Conservation (phyloP, 352 stramenopile genomes). For the Phytophthora aleatoria region DNA sequence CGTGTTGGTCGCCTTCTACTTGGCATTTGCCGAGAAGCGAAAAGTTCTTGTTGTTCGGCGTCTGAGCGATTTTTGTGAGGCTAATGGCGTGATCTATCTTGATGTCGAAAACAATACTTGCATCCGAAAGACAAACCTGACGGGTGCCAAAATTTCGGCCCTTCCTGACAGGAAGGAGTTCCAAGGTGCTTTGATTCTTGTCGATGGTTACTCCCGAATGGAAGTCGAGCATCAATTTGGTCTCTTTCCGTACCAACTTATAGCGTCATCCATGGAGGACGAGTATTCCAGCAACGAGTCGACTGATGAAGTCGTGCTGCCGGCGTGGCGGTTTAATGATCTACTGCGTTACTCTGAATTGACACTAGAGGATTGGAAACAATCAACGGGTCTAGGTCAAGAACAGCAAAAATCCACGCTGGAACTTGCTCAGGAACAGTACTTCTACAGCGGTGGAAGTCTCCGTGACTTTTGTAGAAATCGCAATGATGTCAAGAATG, state of each 20-base stretch:
- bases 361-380: slow-evolving; percentile 25
- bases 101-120: slow-evolving; percentile 22
- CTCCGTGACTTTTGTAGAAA: slow-evolving; percentile 28
- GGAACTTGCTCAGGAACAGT: slow-evolving; percentile 24
- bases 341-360: slow-evolving; percentile 24
- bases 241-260: slow-evolving; percentile 22
- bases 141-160: slow-evolving; percentile 15
- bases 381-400: slow-evolving; percentile 15
- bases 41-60: slow-evolving; percentile 32
- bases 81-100: slow-evolving; percentile 26
- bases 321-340: slow-evolving; percentile 27
- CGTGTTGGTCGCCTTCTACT: slow-evolving; percentile 26
- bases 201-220: slow-evolving; percentile 29
- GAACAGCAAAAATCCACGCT: background rate
- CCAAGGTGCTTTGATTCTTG: slow-evolving; percentile 18
- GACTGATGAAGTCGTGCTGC: slow-evolving; percentile 20
- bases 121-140: slow-evolving; percentile 17
- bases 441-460: slow-evolving; percentile 41
- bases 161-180: slow-evolving; percentile 29
- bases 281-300: background rate
- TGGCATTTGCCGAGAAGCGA: slow-evolving; percentile 26
- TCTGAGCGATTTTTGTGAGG: slow-evolving; percentile 12
- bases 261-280: slow-evolving; percentile 21
- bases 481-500: slow-evolving; percentile 18
- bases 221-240: slow-evolving; percentile 24